phyloP scores from a whole-genome alignment of 352 stramenopile genomes.

The Phytophthora hybrid region DNA sequence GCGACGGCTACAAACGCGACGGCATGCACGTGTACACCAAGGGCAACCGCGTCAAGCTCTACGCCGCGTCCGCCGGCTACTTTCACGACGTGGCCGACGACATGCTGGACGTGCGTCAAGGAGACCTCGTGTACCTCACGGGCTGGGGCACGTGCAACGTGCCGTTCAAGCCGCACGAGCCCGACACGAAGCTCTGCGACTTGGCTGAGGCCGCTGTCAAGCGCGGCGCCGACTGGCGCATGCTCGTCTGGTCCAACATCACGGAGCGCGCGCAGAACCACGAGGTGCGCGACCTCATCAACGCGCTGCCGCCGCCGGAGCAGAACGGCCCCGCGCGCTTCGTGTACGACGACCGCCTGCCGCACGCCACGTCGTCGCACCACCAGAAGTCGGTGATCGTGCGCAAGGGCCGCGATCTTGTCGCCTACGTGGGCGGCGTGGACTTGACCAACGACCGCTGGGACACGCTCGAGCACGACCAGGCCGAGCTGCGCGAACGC shows the following conservation, averaged over 20 bases:
- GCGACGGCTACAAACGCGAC: slow-evolving; percentile 50
- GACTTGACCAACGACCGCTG: slow-evolving; percentile 68
- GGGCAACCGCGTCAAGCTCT: slow-evolving; percentile 64
- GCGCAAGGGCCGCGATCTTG: slow-evolving; percentile 46
- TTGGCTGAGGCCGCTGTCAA: slow-evolving; percentile 46
- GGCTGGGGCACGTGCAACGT: slow-evolving; percentile 76
- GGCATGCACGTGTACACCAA: slow-evolving; percentile 57
- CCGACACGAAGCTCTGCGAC: slow-evolving; percentile 47
- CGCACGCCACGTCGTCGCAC: slow-evolving; percentile 62
- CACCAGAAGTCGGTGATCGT: slow-evolving; percentile 81
- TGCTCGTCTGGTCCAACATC: slow-evolving; percentile 74
- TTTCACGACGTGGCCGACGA: slow-evolving; percentile 64
- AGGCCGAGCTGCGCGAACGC: slow-evolving; percentile 49
- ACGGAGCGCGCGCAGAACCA: slow-evolving; percentile 64
- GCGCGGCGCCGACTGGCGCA: slow-evolving; percentile 52
- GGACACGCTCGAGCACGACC: slow-evolving; percentile 69
- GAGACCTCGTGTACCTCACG: slow-evolving; percentile 58
- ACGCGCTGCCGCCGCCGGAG: slow-evolving; percentile 44
- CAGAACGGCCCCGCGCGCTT: slow-evolving; percentile 48
- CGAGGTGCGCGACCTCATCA: slow-evolving; percentile 60
- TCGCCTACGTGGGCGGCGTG: slow-evolving; percentile 62
- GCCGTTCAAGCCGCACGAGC: slow-evolving; percentile 54
- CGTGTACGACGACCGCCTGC: slow-evolving; percentile 73
- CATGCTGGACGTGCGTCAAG: slow-evolving; percentile 36
- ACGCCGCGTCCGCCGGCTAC: slow-evolving; percentile 52